Conservation (phyloP, 768 basidiomycete genomes). For the Rhodotorula graminis region DNA sequence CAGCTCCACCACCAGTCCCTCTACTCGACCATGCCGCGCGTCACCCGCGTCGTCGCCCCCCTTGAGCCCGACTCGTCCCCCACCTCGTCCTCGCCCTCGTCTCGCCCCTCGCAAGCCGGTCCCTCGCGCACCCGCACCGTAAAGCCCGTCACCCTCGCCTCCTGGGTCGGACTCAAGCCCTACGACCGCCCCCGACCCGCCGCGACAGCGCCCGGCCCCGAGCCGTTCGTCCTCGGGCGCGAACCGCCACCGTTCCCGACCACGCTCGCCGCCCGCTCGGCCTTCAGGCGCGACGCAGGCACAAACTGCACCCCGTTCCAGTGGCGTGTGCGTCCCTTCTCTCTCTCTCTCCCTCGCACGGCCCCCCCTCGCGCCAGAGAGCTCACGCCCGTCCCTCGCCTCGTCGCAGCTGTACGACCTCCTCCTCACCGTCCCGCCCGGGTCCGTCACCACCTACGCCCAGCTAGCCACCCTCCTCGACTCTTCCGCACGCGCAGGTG, state of each 20-base stretch:
- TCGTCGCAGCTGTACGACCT: conserved; percentile 30
- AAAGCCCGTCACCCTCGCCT: not conserved
- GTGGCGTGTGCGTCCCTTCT: conserved; percentile 27
- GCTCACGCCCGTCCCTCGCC: too few species aligned
- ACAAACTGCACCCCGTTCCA: conserved; percentile 17
- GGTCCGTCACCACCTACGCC: conserved; percentile 39
- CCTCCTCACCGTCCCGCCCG: conserved; percentile 27
- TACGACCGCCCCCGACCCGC: not conserved
- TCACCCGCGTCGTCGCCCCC: not conserved
- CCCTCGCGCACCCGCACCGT: not conserved
- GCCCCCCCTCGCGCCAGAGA: not conserved
- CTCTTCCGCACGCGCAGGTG: conserved; percentile 15
- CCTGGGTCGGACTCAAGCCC: not conserved
- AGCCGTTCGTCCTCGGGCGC: not conserved
- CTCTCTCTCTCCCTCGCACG: too few species aligned
- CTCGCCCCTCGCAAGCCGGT: not conserved
- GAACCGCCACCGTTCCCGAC: conserved; percentile 1
- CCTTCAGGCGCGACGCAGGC: not conserved
- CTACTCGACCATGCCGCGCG: not conserved
- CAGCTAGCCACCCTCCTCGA: conserved; percentile 17
- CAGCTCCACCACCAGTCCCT: too few species aligned
- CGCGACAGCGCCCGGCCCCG: not conserved
- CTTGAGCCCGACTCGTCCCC: not conserved
- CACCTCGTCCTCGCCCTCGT: too few species aligned
- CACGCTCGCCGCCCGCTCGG: not conserved